Conservation (phyloP, 495 filamentous ascomycete species). For the Eremomyces bilateralis region DNA sequence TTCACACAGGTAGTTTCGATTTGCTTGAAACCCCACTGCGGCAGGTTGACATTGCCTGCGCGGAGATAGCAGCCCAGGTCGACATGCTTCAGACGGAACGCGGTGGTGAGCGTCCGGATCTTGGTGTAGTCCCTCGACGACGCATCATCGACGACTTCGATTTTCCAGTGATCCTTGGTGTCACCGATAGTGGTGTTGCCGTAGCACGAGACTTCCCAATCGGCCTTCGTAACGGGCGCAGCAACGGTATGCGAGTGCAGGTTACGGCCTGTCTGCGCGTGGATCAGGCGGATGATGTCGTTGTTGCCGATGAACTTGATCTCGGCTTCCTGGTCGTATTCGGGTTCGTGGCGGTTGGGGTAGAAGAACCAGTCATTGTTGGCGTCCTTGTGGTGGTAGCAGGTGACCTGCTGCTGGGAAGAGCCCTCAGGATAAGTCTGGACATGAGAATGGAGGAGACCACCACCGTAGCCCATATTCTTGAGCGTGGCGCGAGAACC, state of each 20-base stretch:
- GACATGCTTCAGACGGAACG: slow-evolving; percentile 73
- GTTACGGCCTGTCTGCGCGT: slow-evolving; percentile 89
- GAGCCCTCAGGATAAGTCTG: slow-evolving; percentile 95
- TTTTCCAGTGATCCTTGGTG: slow-evolving; percentile 91
- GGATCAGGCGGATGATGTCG: slow-evolving; percentile 67
- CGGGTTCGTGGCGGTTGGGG: slow-evolving; percentile 54
- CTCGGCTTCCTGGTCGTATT: slow-evolving; percentile 45
- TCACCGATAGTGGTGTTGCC: slow-evolving; percentile 94
- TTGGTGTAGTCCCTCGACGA: slow-evolving; percentile 67
- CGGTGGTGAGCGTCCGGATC: slow-evolving; percentile 79
- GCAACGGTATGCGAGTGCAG: slow-evolving; percentile 79
- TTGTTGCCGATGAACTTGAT: slow-evolving; percentile 60
- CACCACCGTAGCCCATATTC: slow-evolving; percentile 98
- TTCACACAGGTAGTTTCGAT: slow-evolving; percentile 93
- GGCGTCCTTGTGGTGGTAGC: slow-evolving; percentile 97
- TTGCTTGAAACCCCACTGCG: slow-evolving; percentile 99
- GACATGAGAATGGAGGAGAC: slow-evolving; percentile 91
- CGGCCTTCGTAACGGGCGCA: slow-evolving; percentile 72
- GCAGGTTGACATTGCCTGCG: slow-evolving; percentile 88
- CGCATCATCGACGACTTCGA: slow-evolving; percentile 81
- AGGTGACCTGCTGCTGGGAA: slow-evolving; percentile 85
- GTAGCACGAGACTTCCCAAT: slow-evolving; percentile 85
- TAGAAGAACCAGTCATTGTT: slow-evolving; percentile 99
- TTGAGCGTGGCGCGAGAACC: slow-evolving; percentile 87
- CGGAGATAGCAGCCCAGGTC: slow-evolving; percentile 80